Conservation (phyloP, 306 rosid genomes). For the Corylus heterophylla region DNA sequence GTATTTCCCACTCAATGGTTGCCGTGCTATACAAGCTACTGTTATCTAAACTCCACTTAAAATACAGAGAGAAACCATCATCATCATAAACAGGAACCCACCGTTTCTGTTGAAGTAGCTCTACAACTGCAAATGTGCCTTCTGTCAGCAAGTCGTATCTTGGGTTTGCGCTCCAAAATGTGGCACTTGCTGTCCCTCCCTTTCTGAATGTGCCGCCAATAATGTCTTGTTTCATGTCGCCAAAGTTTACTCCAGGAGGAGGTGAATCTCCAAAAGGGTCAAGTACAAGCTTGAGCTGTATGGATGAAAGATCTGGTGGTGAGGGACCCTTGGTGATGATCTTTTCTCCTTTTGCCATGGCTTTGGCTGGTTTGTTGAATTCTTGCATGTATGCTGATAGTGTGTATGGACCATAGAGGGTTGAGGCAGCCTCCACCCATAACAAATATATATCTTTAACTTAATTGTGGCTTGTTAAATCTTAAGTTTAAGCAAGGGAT, state of each 20-base stretch:
- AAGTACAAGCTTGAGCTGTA: conserved; percentile 31
- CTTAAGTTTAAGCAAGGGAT: not conserved
- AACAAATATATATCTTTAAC: too few species aligned
- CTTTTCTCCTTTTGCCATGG: conserved; percentile 60
- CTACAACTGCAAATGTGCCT: conserved; percentile 77
- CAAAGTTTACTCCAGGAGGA: conserved; percentile 51
- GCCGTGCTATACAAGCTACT: conserved; percentile 42
- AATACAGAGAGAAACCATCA: conserved; percentile 68
- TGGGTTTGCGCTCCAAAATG: conserved; percentile 80
- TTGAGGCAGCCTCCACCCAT: conserved; percentile 71
- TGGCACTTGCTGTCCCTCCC: conserved; percentile 56
- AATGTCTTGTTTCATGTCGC: conserved; percentile 69
- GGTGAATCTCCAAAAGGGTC: conserved; percentile 52
- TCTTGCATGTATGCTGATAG: conserved; percentile 85
- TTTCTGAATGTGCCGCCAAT: conserved; percentile 46
- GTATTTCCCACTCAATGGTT: conserved; percentile 74
- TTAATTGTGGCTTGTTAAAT: not conserved
- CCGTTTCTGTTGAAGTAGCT: conserved; percentile 52
- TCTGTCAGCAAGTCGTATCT: conserved; percentile 70
- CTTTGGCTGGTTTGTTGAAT: conserved; percentile 67
- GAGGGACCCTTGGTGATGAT: conserved; percentile 37
- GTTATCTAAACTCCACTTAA: conserved; percentile 62
- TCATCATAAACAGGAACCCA: conserved; percentile 69
- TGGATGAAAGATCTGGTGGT: conserved; percentile 74
- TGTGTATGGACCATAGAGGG: conserved; percentile 86